Evolutionary conservation across 2,329 filamentous ascomycete genomes (phyloP), one percentile per base, ranked within the genome.

Genomic region (Karstenula rhodostoma): DNA sequence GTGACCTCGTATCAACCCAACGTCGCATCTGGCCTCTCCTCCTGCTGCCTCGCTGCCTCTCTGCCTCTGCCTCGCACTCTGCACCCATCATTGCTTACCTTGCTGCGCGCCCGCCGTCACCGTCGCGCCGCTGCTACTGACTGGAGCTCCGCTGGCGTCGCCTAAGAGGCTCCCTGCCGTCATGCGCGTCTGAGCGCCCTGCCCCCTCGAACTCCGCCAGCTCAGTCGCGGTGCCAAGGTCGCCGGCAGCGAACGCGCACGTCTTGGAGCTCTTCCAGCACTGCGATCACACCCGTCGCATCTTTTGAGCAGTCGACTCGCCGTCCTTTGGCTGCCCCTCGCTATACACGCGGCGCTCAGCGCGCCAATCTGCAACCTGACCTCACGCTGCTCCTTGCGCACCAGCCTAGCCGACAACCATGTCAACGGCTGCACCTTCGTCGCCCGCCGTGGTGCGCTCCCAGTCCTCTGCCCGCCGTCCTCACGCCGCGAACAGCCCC

Each of bases 381-480:
- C 25, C 56, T 47, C 57, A 54, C 43, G 47, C 57, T 63, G 63
- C 69, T 67, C 73, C 73, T 65, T 74, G 74, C 73, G 66, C 68
- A 42, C 13, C 51, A 43, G 19, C 62, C 49, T 40, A 59, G 67
- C 68, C 62, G 42, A 32, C 67, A 71, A 53, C 64, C 66, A 76
- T 78, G 77, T 74, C 76, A 58, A 68, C 76, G 48, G 68, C 74
- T 44, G 71, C 73, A 54, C 70, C 78, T 60, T 76, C 83, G 58
- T 79, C 79, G 60, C 81, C 82, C 48, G 78, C 82, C 50, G 79
- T 76, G 42, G 74, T 75, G 57, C 75, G 75, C 67, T 68, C 68
- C 60, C 62, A 69, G 23, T 75, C 73, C 15, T 67, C 71, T 17
- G 66, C 71, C 22, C 73, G 71, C 56, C 73, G 73, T 22, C 65